These are phyloP conservation scores for Paramecium caudatum DNA, from an alignment of 73 alveolate genomes.

Conservation along the genomic window DNA sequence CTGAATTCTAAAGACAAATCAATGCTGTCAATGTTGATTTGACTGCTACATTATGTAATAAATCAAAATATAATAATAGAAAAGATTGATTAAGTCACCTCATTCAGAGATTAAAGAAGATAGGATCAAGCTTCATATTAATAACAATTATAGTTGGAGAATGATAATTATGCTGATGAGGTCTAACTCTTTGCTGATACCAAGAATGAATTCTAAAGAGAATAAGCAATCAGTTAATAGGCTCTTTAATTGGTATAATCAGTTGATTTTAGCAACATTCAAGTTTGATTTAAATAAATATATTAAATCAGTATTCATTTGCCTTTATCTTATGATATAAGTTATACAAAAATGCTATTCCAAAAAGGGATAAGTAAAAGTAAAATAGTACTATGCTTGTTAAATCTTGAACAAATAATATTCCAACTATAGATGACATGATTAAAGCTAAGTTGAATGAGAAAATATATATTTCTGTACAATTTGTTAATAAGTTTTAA, in stretches of 20 bases:
- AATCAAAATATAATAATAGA: background rate
- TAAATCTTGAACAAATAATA: slow-evolving; percentile 11
- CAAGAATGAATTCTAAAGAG: slow-evolving; percentile 40
- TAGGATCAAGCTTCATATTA: background rate
- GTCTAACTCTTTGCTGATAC: slow-evolving; percentile 28
- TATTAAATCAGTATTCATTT: slow-evolving; percentile 12
- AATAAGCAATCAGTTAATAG: slow-evolving; percentile 33
- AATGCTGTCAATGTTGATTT: slow-evolving; percentile 56
- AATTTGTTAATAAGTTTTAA: background rate
- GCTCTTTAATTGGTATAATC: slow-evolving; percentile 9
- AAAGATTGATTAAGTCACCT: slow-evolving; percentile 9
- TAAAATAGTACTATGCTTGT: slow-evolving; percentile 12
- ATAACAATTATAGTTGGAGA: slow-evolving; percentile 17
- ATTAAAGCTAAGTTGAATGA: slow-evolving; percentile 33
- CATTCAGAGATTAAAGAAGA: slow-evolving; percentile 64
- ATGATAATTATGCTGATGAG: slow-evolving; percentile 47
- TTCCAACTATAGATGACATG: slow-evolving; percentile 7
- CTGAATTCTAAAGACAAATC: slow-evolving; percentile 68
- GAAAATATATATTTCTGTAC: slow-evolving; percentile 9
- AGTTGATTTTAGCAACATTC: slow-evolving; percentile 36
- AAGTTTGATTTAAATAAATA: slow-evolving; percentile 36
- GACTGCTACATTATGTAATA: slow-evolving; percentile 46
- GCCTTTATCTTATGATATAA: background rate
- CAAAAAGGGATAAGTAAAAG: background rate
- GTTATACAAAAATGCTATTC: background rate